Evolutionary conservation across 2,329 filamentous ascomycete species (phyloP), one percentile per base, ranked within the genome.

Genomic region (Pseudophaeomoniella oleicola): DNA sequence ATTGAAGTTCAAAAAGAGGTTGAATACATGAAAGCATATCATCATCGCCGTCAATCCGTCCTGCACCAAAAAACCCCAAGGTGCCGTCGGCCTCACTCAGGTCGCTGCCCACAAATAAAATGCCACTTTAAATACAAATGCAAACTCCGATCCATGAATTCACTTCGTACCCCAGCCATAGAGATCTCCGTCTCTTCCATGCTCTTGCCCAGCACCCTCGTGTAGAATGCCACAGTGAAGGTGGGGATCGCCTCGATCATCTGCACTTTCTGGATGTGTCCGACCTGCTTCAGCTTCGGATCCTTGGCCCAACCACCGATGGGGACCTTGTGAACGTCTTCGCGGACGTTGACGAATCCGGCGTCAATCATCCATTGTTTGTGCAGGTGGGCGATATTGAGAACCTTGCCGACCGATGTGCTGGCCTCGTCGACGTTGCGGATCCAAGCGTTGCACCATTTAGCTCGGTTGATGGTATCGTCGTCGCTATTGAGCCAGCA

Each of bases 241-340:
- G 52, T 45, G 4, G 51, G 49, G 18, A 60, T 40, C 3, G 52
- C 54, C 39, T 60, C 53, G 13, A 53, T 46, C 45, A 58, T 50
- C 36, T 58, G 53, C 13, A 54, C 45, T 29, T 53, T 50, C 32
- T 57, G 47, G 37, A 50, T 57, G 12, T 43, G 41, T 1, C 69
- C 69, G 2, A 71, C 47, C 35, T 71, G 62, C 46, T 72, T 75
- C 35, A 66, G 58, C 17, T 63, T 60, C 4, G 57, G 56, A 29
- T 70, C 63, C 31, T 62, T 64, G 0, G 69, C 63, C 69, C 71
- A 75, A 9, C 56, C 49, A 44, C 65, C 68, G 19, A 58, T 58
- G 1, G 70, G 69, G 36, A 56, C 52, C 48, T 63, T 66, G 44
- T 58, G 66, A 4, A 65, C 46, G 2, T 58, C 52, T 46, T 71